These are phyloP conservation scores for Trichoderma sp. DNA, from an alignment of 2,329 filamentous ascomycete genomes.

Conservation along the genomic window DNA sequence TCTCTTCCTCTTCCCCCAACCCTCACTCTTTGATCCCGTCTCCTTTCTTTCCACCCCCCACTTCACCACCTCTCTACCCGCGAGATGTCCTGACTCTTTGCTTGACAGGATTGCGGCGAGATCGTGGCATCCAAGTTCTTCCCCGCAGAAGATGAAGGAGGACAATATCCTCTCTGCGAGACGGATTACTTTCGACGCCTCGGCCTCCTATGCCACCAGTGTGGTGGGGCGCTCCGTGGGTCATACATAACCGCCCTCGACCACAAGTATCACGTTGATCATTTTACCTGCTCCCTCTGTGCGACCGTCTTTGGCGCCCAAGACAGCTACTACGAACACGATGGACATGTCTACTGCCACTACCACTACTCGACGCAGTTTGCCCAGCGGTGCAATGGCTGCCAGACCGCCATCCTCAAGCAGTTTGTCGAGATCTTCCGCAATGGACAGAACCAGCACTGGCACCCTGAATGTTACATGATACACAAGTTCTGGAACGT, in stretches of 20 bases:
- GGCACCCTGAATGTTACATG: conserved; percentile 99
- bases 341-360: conserved; percentile 94
- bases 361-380: conserved; percentile 99
- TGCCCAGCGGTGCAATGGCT: conserved; percentile 93
- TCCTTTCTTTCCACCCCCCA: conserved; percentile 23
- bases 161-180: conserved; percentile 94
- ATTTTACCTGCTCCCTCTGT: conserved; percentile 97
- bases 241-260: conserved; percentile 98
- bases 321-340: conserved; percentile 98
- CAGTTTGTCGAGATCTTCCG: conserved; percentile 99
- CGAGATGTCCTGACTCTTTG: conserved; percentile 28
- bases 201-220: conserved; percentile 87
- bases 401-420: conserved; percentile 94
- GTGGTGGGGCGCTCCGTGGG: conserved; percentile 86
- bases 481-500: conserved; percentile 99
- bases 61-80: conserved; percentile 11
- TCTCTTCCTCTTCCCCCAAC: neutral
- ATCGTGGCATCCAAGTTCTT: conserved; percentile 99
- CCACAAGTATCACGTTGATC: conserved; percentile 97
- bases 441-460: conserved; percentile 97
- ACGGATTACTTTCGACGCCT: conserved; percentile 95
- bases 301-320: conserved; percentile 97
- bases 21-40: conserved; percentile 10
- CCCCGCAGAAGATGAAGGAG: conserved; percentile 85
- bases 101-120: conserved; percentile 82